Conservation (phyloP, 495 filamentous ascomycete species). For the Penicillium macrosclerotiorum region DNA sequence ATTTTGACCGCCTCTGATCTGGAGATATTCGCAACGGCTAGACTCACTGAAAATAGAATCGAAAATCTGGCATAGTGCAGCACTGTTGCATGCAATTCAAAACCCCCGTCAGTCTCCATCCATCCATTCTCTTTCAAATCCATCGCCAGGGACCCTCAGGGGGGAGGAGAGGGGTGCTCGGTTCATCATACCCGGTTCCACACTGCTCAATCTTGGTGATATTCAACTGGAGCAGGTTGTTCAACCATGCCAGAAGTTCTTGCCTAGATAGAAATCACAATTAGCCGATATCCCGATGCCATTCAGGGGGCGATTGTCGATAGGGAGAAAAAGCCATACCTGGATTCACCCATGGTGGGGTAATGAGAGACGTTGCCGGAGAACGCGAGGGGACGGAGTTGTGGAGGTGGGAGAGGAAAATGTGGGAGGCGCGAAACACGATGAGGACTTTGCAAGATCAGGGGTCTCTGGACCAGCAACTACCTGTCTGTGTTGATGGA, state of each 20-base stretch:
- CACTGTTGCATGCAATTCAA: conserved; percentile 52
- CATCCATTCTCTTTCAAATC: background rate
- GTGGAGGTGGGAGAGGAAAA: conserved; percentile 5
- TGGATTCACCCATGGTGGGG: conserved; percentile 57
- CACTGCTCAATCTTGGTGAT: conserved; percentile 99
- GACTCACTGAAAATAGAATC: conserved; percentile 88
- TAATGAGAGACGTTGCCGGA: conserved; percentile 21
- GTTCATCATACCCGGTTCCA: conserved; percentile 82
- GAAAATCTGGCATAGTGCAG: conserved; percentile 92
- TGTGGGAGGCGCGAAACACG: background rate
- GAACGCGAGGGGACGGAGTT: conserved; percentile 3
- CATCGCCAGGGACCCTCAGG: background rate
- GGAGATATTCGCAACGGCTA: background rate
- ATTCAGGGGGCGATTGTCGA: conserved; percentile 10
- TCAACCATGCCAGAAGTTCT: conserved; percentile 94
- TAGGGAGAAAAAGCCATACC: conserved; percentile 37
- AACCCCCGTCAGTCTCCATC: conserved; percentile 24
- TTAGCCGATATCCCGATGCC: conserved; percentile 5
- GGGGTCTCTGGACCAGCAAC: conserved; percentile 15
- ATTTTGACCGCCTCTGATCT: background rate
- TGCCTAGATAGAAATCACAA: conserved; percentile 59
- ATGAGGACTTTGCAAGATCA: conserved; percentile 11
- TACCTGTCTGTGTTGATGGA: conserved; percentile 28
- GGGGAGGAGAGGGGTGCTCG: conserved; percentile 20
- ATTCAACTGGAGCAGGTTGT: conserved; percentile 95